phyloP scores from a whole-genome alignment of 2,329 filamentous ascomycete genomes.

The Verticillium zaregamsianum region DNA sequence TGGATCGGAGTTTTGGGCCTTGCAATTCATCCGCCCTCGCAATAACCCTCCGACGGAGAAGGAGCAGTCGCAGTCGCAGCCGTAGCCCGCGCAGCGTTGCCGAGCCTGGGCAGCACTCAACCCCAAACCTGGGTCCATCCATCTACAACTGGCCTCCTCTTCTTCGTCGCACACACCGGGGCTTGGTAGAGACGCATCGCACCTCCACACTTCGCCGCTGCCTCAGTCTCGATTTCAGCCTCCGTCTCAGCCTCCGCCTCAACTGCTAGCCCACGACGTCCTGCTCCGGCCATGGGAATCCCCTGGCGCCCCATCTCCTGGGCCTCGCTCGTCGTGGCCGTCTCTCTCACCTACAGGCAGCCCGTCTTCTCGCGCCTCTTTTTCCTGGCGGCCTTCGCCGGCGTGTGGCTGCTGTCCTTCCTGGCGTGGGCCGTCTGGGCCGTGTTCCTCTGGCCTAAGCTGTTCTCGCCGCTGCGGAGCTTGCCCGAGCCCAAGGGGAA shows the following conservation, averaged over 20 bases:
- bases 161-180: background rate
- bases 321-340: constrained; percentile 5
- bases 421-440: constrained; percentile 33
- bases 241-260: background rate
- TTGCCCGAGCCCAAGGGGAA: constrained; percentile 39
- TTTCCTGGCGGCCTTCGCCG: constrained; percentile 28
- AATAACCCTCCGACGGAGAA: background rate
- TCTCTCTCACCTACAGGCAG: constrained; percentile 8
- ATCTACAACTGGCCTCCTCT: background rate
- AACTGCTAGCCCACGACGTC: background rate
- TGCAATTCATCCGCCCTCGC: background rate
- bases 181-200: background rate
- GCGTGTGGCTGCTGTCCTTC: constrained; percentile 29
- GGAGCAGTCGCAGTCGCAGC: background rate
- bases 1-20: background rate
- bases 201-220: background rate
- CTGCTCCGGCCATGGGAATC: constrained; percentile 2
- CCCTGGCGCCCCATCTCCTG: constrained; percentile 9
- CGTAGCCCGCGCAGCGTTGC: too few species aligned
- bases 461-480: constrained; percentile 44
- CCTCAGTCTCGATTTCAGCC: background rate
- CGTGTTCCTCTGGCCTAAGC: constrained; percentile 42
- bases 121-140: background rate
- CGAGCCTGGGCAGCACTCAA: too few species aligned
- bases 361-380: constrained; percentile 21